phyloP scores from a whole-genome alignment of 2,329 filamentous ascomycete species.

The Acrocalymma vagum region DNA sequence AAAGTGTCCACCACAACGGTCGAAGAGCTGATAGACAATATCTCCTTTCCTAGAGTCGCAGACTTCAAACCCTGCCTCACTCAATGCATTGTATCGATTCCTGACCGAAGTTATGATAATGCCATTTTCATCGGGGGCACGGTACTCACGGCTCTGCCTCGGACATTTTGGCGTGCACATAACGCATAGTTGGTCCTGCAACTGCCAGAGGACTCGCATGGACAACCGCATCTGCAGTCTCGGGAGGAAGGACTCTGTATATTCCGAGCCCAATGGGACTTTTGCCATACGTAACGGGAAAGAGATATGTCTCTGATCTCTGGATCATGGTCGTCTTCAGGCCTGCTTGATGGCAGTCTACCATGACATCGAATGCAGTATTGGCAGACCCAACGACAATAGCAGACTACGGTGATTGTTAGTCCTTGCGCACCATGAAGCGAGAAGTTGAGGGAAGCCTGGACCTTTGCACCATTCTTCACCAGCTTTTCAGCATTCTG shows the following conservation, averaged over 20 bases:
- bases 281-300: conserved; percentile 41
- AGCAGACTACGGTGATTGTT: conserved; percentile 28
- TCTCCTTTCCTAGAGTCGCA: conserved; percentile 40
- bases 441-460: not conserved
- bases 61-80: conserved; percentile 48
- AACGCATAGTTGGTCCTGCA: too few relatives aligned
- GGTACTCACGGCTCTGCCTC: too few relatives aligned
- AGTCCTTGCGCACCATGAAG: not conserved
- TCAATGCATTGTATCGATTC: conserved; percentile 44
- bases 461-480: conserved; percentile 27
- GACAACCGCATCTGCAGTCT: conserved; percentile 26
- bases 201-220: too few relatives aligned
- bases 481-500: too few relatives aligned
- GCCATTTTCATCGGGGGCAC: too few relatives aligned
- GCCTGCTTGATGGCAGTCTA: conserved; percentile 35
- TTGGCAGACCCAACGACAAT: conserved; percentile 50
- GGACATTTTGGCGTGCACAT: too few relatives aligned
- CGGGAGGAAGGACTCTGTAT: conserved; percentile 7
- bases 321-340: conserved; percentile 46
- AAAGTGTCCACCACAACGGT: conserved; percentile 52
- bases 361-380: conserved; percentile 52
- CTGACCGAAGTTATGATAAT: too few relatives aligned
- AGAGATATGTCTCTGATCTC: conserved; percentile 47
- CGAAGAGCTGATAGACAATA: conserved; percentile 39
- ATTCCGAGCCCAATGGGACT: conserved; percentile 34